Evolutionary conservation across 1,284 basidiomycete genomes (phyloP).

Genomic region (Stereum hirsutum): DNA sequence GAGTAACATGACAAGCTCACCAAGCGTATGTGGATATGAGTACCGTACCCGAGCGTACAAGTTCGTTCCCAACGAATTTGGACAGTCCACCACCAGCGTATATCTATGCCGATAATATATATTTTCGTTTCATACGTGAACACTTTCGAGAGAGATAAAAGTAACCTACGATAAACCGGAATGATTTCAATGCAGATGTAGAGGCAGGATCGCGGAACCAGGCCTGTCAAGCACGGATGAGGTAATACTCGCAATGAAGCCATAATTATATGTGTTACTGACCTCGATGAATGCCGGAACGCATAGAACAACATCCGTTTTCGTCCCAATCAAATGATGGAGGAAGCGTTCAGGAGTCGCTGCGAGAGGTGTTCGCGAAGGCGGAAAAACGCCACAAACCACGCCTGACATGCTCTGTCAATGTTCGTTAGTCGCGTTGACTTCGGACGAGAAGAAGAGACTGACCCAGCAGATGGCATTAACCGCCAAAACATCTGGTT

Average conservation of each 20-base stretch:
- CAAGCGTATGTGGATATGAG: background rate
- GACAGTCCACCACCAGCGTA: constrained; percentile 1
- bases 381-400: no score
- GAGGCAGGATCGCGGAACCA: constrained; percentile 1
- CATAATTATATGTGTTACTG: no score
- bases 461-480: no score
- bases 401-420: no score
- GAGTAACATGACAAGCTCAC: background rate
- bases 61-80: constrained; percentile 1
- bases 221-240: background rate
- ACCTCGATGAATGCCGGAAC: constrained; percentile 21
- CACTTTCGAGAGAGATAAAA: background rate
- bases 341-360: constrained; percentile 2
- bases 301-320: constrained; percentile 12
- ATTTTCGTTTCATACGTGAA: no score
- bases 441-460: no score
- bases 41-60: background rate
- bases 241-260: no score
- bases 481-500: no score
- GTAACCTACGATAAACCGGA: background rate
- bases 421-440: no score
- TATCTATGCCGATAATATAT: no score
- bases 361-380: background rate
- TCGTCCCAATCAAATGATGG: constrained; percentile 7
- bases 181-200: background rate